These are phyloP conservation scores for Linaria vulgaris DNA, from an alignment of 257 asterid species.

Conservation along the genomic window DNA sequence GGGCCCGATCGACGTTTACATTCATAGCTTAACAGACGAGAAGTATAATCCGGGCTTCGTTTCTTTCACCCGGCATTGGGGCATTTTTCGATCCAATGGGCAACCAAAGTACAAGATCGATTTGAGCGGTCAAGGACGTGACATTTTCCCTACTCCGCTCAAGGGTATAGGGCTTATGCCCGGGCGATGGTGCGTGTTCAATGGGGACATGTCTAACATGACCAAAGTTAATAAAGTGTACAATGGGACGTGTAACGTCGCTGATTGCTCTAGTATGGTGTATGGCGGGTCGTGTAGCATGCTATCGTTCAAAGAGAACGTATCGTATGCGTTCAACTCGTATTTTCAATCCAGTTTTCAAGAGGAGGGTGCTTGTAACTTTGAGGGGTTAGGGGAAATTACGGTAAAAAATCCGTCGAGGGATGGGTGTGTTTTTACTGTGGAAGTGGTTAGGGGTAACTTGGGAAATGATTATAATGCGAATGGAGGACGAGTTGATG, in stretches of 20 bases:
- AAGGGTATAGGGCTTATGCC: slow-evolving; percentile 39
- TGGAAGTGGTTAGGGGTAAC: slow-evolving; percentile 8
- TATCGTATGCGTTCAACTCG: slow-evolving; percentile 54
- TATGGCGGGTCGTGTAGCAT: slow-evolving; percentile 44
- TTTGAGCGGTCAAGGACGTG: slow-evolving; percentile 37
- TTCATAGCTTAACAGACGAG: slow-evolving; percentile 46
- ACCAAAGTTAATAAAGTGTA: not conserved
- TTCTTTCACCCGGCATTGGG: slow-evolving; percentile 54
- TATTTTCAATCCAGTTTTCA: slow-evolving; percentile 42
- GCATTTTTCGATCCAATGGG: slow-evolving; percentile 47
- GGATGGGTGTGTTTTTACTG: slow-evolving; percentile 5
- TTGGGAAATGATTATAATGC: too few species aligned
- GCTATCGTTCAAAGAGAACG: slow-evolving; percentile 21
- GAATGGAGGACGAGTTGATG: too few species aligned
- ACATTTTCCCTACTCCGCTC: slow-evolving; percentile 39
- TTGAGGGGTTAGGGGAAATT: slow-evolving; percentile 36
- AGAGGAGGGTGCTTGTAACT: slow-evolving; percentile 25
- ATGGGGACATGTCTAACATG: not conserved
- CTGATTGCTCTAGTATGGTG: slow-evolving; percentile 44
- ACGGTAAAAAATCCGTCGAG: slow-evolving; percentile 34
- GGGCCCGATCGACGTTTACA: slow-evolving; percentile 29
- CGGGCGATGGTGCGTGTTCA: slow-evolving; percentile 37
- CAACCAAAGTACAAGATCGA: slow-evolving; percentile 56
- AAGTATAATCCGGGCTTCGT: slow-evolving; percentile 20
- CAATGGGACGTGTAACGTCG: slow-evolving; percentile 7